Percentiles rank a stretch among this genome's conserved stretches.
Conservation (phyloP, 768 basidiomycete genomes). For the Boletus rufocinnamomeus region DNA sequence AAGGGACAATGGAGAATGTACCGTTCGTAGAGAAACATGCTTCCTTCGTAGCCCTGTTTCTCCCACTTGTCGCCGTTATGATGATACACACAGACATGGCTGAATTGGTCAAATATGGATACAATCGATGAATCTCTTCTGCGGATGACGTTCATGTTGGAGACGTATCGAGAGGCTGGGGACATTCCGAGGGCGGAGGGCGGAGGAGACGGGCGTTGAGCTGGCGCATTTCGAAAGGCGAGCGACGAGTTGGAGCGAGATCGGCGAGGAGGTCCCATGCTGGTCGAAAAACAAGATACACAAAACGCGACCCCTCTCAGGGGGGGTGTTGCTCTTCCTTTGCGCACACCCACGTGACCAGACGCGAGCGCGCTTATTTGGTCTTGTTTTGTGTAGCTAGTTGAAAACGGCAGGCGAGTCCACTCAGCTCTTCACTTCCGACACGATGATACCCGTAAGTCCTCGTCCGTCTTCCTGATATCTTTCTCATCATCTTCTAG, state of each 20-base stretch:
- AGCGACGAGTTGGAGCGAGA: slow-evolving; percentile 32
- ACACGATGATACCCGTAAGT: slow-evolving; percentile 47
- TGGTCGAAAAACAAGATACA: not conserved
- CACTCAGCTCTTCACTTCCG: slow-evolving; percentile 31
- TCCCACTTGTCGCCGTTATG: slow-evolving; percentile 76
- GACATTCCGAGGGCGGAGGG: slow-evolving; percentile 52
- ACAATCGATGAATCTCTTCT: slow-evolving; percentile 78
- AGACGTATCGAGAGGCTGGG: slow-evolving; percentile 62
- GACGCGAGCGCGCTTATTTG: slow-evolving; percentile 43
- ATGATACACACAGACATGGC: slow-evolving; percentile 82
- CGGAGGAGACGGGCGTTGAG: slow-evolving; percentile 3
- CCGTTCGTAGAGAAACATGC: slow-evolving; percentile 89
- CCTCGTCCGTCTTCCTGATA: not conserved
- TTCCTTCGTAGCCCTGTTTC: slow-evolving; percentile 84
- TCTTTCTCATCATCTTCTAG: slow-evolving; percentile 34
- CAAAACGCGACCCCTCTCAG: slow-evolving; percentile 9
- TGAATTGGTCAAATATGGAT: slow-evolving; percentile 85
- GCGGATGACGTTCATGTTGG: slow-evolving; percentile 79
- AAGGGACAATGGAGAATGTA: slow-evolving; percentile 23
- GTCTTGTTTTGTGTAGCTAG: slow-evolving; percentile 37
- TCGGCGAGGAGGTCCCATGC: slow-evolving; percentile 26
- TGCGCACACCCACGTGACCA: slow-evolving; percentile 31
- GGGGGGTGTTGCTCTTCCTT: slow-evolving; percentile 19
- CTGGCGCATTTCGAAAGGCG: slow-evolving; percentile 18
- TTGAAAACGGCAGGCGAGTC: slow-evolving; percentile 38